Conservation (phyloP, 805 yeast genomes). For the Wickerhamiella bombiphila region DNA sequence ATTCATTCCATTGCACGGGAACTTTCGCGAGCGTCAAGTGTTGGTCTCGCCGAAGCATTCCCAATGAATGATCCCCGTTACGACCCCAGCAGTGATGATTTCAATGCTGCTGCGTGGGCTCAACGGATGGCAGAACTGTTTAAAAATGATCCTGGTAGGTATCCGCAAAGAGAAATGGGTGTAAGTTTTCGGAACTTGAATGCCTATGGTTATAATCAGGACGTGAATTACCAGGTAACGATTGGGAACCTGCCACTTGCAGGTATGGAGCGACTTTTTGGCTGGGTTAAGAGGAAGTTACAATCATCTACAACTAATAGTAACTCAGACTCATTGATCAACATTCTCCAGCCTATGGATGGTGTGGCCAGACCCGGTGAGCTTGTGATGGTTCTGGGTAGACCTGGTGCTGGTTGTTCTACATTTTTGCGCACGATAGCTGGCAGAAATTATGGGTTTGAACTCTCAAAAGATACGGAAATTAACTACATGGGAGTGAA, state of each 20-base stretch:
- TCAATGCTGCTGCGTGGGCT: slow-evolving; percentile 49
- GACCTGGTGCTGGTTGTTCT: slow-evolving; percentile 75
- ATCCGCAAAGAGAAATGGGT: slow-evolving; percentile 45
- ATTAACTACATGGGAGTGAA: slow-evolving; percentile 47
- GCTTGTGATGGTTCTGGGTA: slow-evolving; percentile 52
- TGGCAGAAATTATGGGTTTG: slow-evolving; percentile 36
- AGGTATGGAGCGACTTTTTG: slow-evolving; percentile 16
- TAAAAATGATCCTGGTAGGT: slow-evolving; percentile 45
- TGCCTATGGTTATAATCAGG: slow-evolving; percentile 49
- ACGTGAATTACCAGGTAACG: slow-evolving; percentile 52
- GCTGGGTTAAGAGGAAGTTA: slow-evolving; percentile 4
- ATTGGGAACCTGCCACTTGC: slow-evolving; percentile 30
- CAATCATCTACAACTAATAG: neutral
- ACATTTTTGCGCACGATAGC: slow-evolving; percentile 52
- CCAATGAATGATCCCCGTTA: slow-evolving; percentile 29
- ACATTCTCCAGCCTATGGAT: slow-evolving; percentile 20
- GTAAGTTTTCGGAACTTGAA: slow-evolving; percentile 43
- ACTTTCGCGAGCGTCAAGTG: slow-evolving; percentile 3
- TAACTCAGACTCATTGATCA: slow-evolving; percentile 7
- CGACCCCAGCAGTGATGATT: slow-evolving; percentile 44
- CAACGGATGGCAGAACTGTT: slow-evolving; percentile 38
- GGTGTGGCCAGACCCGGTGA: slow-evolving; percentile 47
- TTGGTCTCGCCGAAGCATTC: neutral
- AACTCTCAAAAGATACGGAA: slow-evolving; percentile 35
- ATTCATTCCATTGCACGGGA: slow-evolving; percentile 1